Base-by-base conservation (phyloP, 2,329 filamentous ascomycete species). In the Clonostachys byssicola region DNA sequence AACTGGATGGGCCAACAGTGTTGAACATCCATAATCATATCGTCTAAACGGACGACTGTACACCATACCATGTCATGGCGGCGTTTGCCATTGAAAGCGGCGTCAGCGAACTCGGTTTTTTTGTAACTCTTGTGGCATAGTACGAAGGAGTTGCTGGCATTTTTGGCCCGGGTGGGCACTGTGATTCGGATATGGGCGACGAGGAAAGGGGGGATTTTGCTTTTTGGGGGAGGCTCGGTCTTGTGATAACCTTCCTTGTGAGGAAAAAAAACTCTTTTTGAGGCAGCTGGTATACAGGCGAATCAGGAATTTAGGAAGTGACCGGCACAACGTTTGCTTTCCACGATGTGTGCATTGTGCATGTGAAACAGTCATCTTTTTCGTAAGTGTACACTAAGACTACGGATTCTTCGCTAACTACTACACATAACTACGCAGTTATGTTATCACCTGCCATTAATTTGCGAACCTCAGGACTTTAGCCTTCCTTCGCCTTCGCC, bases 61-160 rank as follows among this genome's bases (percentile, higher is more conserved):
- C 63, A 69, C 60, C 60, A 67, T 60, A 69, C 60, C 60, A 67
- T 60, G 60, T 62, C 60, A 65, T 64, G 58, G 64, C 62, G 65
- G 64, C 66, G 65, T 68, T 67, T 56, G 49, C 60, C 58, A 53
- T 58, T 49, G 50, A 41, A 54, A 46, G 52, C 55, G 56, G 47
- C 50, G 52, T 55, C 48, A 51, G 56, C 52, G 53, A 51, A 52
- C 54, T 58, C 52, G 56, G 55, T 30, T 30, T 51, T 48, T 48
- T 48, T 51, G 47, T 39, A 49, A 45, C 46, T 55, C 48, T 16
- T 45, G 43, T 38, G 43, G 33, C 43, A 45, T 52, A 52, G 53
- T 49, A 46, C 55, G 54, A 51, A 52, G 49, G 56, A 57, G 56
- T 64, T 62, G 61, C 51, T 45, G 40, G 40, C 20, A 54, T 55